Base-by-base conservation (phyloP, 2,329 filamentous ascomycete genomes). In the Tolypocladium ovalisporum region DNA sequence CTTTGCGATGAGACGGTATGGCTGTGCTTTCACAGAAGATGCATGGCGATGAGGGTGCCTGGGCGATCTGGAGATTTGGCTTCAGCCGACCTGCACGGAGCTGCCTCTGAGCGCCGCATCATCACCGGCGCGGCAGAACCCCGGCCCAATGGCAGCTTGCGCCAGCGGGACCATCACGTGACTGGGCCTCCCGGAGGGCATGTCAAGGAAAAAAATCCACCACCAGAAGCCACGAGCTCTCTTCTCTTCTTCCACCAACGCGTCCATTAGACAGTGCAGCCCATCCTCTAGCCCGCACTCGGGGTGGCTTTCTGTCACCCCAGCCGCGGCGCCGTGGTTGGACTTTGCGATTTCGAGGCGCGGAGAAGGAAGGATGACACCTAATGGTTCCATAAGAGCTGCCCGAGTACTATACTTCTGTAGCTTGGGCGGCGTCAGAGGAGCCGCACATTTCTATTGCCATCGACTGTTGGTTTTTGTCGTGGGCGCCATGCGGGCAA, bases 181-280 rank as follows among this genome's bases (percentile, higher is more conserved):
- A 34, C 29, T 2, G 9, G 2, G 29, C 19, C 29, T 34, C 12
- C 47, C 9, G 29, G 47, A 15, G 29, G n/a, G 2, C 19, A 22
- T 40, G 27, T 42, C 27, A 55, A 24, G 60, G 57, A 56, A 56
- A 52, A 56, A 52, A n/a, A n/a, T n/a, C 29, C n/a, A n/a, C 47
- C 17, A 12, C 3, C 9, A 17, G 6, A 52, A 22, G 10, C 15
- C 47, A n/a, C 34, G 29, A 29, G 37, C 40, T 36, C 56, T 64
- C 66, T 71, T 74, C 70, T 73, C 74, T 72, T 59, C 74, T 75
- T 71, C 68, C 72, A 71, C 66, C 77, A 83, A 87, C 86, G 87
- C 87, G 82, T 80, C 86, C 85, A 81, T 79, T 77, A 92, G 89
- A 93, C 89, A 93, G 89, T 92, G 84, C 88, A 87, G 82, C 80